Evolutionary conservation across 164 flowering plant species (phyloP).

Genomic region (Sextonia rubra): DNA sequence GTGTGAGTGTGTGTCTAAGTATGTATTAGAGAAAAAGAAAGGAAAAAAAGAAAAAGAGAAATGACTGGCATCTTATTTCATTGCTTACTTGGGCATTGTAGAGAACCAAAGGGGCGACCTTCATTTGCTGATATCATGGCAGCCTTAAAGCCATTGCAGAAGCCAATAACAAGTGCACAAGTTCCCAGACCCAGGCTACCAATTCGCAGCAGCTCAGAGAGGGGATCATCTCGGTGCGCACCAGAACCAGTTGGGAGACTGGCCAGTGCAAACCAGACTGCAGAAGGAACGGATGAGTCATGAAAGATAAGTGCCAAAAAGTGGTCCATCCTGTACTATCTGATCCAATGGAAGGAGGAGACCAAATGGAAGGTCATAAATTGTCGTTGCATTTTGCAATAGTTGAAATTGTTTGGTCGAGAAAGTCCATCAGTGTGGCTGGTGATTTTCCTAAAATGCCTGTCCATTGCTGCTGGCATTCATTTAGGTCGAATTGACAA

Average conservation of each 20-base stretch:
- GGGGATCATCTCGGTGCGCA: slow-evolving; percentile 12
- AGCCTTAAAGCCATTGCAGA: slow-evolving; percentile 78
- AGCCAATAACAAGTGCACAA: slow-evolving; percentile 55
- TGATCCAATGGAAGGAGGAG: slow-evolving; percentile 7
- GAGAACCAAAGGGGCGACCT: slow-evolving; percentile 83
- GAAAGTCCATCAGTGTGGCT: slow-evolving; percentile 15
- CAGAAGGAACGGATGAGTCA: slow-evolving; percentile 2
- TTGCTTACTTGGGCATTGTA: slow-evolving; percentile 23
- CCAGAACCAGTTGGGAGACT: slow-evolving; percentile 20
- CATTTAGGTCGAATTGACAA: slow-evolving; percentile 14
- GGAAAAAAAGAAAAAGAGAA: no score
- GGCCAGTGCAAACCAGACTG: slow-evolving; percentile 2
- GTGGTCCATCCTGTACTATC: slow-evolving; percentile 6
- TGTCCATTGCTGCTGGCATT: slow-evolving; percentile 14
- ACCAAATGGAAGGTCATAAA: slow-evolving; percentile 23
- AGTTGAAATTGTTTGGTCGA: slow-evolving; percentile 17
- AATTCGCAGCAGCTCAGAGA: slow-evolving; percentile 16
- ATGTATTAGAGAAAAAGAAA: no score
- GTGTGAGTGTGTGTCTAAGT: no score
- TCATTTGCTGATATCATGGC: slow-evolving; percentile 88
- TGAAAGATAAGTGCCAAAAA: neutral
- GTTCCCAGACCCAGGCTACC: slow-evolving; percentile 36
- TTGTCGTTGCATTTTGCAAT: slow-evolving; percentile 16
- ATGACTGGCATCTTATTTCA: neutral
- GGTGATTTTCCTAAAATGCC: slow-evolving; percentile 31